Evolutionary conservation across 805 yeast genomes (phyloP).

Genomic region (Ascoidea tarda): DNA sequence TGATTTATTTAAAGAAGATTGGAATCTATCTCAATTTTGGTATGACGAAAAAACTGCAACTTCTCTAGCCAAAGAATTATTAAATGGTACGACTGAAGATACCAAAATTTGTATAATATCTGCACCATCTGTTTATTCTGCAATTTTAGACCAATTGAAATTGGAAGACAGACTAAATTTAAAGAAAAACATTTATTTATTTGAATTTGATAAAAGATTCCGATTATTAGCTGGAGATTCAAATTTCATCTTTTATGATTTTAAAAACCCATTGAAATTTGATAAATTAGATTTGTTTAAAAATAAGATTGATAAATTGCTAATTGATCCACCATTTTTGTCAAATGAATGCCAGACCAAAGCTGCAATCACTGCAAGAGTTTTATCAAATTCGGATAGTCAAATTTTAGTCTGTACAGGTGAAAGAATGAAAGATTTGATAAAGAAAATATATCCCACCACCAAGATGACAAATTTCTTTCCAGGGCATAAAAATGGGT

Average conservation of each 20-base stretch:
- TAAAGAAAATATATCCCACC: slow-evolving; percentile 48
- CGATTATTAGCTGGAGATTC: slow-evolving; percentile 53
- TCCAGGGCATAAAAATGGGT: slow-evolving; percentile 77
- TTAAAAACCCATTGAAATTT: slow-evolving; percentile 42
- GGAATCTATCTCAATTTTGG: slow-evolving; percentile 94
- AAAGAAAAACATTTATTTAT: slow-evolving; percentile 53
- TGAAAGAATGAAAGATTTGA: slow-evolving; percentile 66
- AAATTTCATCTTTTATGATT: slow-evolving; percentile 64
- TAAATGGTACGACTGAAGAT: slow-evolving; percentile 61
- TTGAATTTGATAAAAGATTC: slow-evolving; percentile 74
- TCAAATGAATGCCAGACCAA: slow-evolving; percentile 73
- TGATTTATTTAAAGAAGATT: slow-evolving; percentile 74
- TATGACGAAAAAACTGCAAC: slow-evolving; percentile 65
- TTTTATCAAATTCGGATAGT: slow-evolving; percentile 21
- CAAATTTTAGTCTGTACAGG: slow-evolving; percentile 74
- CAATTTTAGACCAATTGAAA: slow-evolving; percentile 30
- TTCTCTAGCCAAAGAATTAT: slow-evolving; percentile 48
- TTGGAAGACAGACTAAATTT: slow-evolving; percentile 20
- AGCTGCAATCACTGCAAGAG: slow-evolving; percentile 45
- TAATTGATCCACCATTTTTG: slow-evolving; percentile 83
- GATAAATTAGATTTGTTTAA: slow-evolving; percentile 36
- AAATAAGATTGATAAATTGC: slow-evolving; percentile 52
- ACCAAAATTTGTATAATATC: slow-evolving; percentile 67
- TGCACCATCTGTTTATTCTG: slow-evolving; percentile 90
- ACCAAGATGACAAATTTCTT: slow-evolving; percentile 47